phyloP scores from a whole-genome alignment of 2,329 filamentous ascomycete species.

The Rugonectria rugulosa region DNA sequence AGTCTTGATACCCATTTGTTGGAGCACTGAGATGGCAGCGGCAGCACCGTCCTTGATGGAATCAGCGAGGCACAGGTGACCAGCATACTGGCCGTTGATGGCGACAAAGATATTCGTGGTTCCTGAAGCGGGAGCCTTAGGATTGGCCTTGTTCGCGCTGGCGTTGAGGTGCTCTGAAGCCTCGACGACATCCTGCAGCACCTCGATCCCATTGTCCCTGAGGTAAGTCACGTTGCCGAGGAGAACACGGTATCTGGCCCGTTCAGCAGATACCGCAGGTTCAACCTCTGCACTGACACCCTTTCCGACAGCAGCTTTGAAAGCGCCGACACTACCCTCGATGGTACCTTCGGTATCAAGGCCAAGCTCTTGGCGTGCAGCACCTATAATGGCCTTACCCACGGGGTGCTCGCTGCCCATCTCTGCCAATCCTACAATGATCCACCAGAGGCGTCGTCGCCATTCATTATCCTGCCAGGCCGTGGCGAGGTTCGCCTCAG shows the following conservation, averaged over 20 bases:
- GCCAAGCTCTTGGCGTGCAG: conserved; percentile 78
- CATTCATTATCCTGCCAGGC: conserved; percentile 74
- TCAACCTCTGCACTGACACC: conserved; percentile 86
- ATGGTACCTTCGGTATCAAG: conserved; percentile 76
- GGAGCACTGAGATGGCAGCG: conserved; percentile 81
- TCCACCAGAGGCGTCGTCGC: conserved; percentile 87
- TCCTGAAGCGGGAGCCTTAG: conserved; percentile 62
- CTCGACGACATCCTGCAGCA: conserved; percentile 70
- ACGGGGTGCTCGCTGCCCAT: conserved; percentile 96
- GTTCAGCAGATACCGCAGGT: conserved; percentile 72
- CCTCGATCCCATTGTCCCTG: conserved; percentile 70
- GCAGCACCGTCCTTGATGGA: conserved; percentile 88
- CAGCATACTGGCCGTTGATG: conserved; percentile 82
- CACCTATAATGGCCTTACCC: conserved; percentile 82
- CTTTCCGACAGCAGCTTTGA: conserved; percentile 82
- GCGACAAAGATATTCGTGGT: conserved; percentile 92
- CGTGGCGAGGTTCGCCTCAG: conserved; percentile 70
- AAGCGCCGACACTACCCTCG: conserved; percentile 85
- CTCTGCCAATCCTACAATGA: conserved; percentile 93
- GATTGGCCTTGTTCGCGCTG: conserved; percentile 46
- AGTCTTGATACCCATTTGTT: conserved; percentile 83
- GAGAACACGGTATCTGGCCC: conserved; percentile 77
- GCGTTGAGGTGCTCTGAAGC: conserved; percentile 67
- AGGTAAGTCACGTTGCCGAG: conserved; percentile 86
- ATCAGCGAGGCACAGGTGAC: conserved; percentile 84